Evolutionary conservation across 345 rosid genomes (phyloP).

Genomic region (Anastatica hierochuntica): DNA sequence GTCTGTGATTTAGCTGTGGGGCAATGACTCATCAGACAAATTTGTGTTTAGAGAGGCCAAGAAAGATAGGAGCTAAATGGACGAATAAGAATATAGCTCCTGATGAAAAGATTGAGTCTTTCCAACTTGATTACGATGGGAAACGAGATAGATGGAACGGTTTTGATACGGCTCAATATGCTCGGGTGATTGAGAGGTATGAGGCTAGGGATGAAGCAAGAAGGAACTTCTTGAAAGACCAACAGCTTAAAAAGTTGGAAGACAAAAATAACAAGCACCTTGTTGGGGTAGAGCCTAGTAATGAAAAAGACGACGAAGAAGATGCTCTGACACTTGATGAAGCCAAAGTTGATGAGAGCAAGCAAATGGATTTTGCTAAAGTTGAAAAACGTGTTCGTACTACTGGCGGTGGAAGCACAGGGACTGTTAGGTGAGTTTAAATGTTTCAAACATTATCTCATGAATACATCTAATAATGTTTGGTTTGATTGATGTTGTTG

Average conservation of each 20-base stretch:
- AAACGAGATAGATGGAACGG: conserved; percentile 92
- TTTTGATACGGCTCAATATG: conserved; percentile 58
- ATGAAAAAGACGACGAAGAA: conserved; percentile 75
- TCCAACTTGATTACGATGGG: conserved; percentile 43
- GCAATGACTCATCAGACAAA: too few species aligned
- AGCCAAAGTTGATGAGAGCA: conserved; percentile 85
- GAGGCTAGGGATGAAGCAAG: conserved; percentile 80
- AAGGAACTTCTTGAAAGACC: conserved; percentile 59
- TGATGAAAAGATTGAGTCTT: too few species aligned
- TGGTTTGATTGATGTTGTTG: conserved; percentile 7
- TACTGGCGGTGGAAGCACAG: conserved; percentile 96
- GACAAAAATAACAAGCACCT: conserved; percentile 53
- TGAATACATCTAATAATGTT: too few species aligned
- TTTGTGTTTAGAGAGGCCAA: too few species aligned
- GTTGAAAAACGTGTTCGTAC: conserved; percentile 99
- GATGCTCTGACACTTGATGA: conserved; percentile 33
- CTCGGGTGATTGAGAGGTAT: conserved; percentile 55
- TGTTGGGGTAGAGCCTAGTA: conserved; percentile 37
- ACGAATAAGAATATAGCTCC: too few species aligned
- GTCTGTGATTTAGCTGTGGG: too few species aligned
- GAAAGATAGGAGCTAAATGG: too few species aligned
- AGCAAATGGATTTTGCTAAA: conserved; percentile 81
- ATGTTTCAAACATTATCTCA: too few species aligned
- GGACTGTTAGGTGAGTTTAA: conserved; percentile 95
- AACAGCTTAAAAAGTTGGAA: conserved; percentile 71